Percentiles rank a stretch among this genome's conserved stretches.
These are phyloP conservation scores for Phalaenopsis hybrid DNA, from an alignment of 116 monocot genomes.

Conservation along the genomic window DNA sequence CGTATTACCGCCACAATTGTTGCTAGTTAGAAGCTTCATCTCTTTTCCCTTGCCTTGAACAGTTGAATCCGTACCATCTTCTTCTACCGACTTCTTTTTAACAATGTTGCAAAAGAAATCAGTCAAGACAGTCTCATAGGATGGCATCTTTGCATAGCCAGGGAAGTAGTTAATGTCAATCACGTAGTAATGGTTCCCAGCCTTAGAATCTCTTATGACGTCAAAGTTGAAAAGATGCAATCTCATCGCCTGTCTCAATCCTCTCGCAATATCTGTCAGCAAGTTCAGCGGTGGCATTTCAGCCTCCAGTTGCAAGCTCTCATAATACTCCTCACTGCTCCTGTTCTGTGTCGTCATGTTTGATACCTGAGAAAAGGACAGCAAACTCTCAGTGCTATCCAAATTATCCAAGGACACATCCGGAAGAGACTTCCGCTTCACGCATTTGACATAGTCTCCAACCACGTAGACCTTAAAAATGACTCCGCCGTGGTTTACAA, in stretches of 20 bases:
- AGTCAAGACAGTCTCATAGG: conserved; percentile 61
- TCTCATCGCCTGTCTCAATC: conserved; percentile 54
- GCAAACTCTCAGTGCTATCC: conserved; percentile 33
- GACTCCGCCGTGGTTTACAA: conserved; percentile 31
- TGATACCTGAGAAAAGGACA: conserved; percentile 87
- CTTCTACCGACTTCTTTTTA: conserved; percentile 19
- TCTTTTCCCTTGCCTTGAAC: neutral
- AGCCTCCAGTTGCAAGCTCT: conserved; percentile 36
- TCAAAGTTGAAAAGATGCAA: conserved; percentile 87
- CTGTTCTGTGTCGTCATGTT: conserved; percentile 34
- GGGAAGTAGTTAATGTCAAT: conserved; percentile 98
- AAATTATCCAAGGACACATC: conserved; percentile 28
- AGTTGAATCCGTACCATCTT: conserved; percentile 3
- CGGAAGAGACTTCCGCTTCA: conserved; percentile 27
- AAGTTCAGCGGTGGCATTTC: conserved; percentile 67
- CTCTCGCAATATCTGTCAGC: conserved; percentile 61
- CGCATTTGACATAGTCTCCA: conserved; percentile 29
- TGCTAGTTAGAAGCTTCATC: conserved; percentile 7
- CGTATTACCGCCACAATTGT: neutral
- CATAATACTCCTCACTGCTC: conserved; percentile 32
- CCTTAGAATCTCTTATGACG: conserved; percentile 70
- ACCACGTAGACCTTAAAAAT: conserved; percentile 36
- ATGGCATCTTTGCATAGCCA: conserved; percentile 85
- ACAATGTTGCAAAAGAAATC: conserved; percentile 71
- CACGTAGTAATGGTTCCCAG: conserved; percentile 71